Evolutionary conservation across 164 flowering plant genomes (phyloP).

Genomic region (Hamamelis virginiana): DNA sequence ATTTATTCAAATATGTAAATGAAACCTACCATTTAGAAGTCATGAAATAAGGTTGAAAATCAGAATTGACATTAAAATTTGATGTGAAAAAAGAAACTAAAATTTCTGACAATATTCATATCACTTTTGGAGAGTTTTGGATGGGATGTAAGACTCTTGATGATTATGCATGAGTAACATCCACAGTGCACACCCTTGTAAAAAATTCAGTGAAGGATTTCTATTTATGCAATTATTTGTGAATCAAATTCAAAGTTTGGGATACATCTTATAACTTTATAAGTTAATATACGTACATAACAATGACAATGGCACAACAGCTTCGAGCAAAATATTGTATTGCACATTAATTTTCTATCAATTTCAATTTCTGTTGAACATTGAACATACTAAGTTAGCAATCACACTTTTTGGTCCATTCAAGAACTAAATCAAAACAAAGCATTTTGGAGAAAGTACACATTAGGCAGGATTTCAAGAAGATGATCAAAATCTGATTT

Average conservation of each 20-base stretch:
- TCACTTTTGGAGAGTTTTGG: not conserved
- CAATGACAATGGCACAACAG: too few species aligned
- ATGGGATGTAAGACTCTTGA: not conserved
- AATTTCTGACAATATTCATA: not conserved
- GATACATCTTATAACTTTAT: not conserved
- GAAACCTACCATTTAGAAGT: not conserved
- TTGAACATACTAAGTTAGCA: not conserved
- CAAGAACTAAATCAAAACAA: not conserved
- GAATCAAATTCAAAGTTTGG: not conserved
- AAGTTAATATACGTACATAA: too few species aligned
- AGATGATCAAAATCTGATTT: not conserved
- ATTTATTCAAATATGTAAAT: not conserved
- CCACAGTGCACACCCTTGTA: too few species aligned
- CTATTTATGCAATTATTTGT: not conserved
- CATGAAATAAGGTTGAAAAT: not conserved
- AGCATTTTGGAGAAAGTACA: not conserved
- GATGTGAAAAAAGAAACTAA: not conserved
- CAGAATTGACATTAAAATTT: not conserved
- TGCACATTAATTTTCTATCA: slow-evolving; percentile 2
- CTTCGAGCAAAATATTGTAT: too few species aligned
- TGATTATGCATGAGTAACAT: not conserved
- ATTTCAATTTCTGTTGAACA: not conserved
- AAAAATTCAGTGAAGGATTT: not conserved
- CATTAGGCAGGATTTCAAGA: not conserved
- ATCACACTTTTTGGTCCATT: not conserved